phyloP scores from a whole-genome alignment of 129 eudicot genomes.

The Pittosporum tobira region DNA sequence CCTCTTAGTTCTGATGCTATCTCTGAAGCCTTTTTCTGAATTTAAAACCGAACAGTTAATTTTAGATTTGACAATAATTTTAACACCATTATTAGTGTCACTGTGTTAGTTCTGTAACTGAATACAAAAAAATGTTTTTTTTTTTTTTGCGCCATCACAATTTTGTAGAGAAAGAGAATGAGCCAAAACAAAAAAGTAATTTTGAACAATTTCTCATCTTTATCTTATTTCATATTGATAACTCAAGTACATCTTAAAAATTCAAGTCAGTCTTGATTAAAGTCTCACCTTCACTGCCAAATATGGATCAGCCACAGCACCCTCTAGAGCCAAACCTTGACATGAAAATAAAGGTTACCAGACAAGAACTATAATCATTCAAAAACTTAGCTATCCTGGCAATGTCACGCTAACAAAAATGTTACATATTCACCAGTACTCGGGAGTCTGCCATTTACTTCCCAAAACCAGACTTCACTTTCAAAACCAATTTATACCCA shows the following conservation, averaged over 20 bases:
- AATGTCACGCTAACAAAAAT: neutral
- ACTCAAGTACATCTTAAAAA: neutral
- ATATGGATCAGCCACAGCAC: slow-evolving; percentile 24
- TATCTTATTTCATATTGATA: neutral
- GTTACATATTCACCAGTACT: neutral
- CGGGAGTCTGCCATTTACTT: too few relatives aligned
- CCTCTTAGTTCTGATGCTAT: slow-evolving; percentile 69
- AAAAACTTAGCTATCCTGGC: neutral
- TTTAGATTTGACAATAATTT: slow-evolving; percentile 19
- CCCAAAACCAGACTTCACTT: neutral
- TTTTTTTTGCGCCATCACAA: neutral
- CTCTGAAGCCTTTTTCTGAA: slow-evolving; percentile 75
- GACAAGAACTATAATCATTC: neutral
- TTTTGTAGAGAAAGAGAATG: neutral
- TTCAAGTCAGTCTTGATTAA: neutral
- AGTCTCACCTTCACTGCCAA: slow-evolving; percentile 52
- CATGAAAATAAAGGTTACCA: slow-evolving; percentile 3
- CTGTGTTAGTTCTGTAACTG: neutral
- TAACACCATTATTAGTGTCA: neutral
- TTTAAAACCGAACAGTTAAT: slow-evolving; percentile 32
- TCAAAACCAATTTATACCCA: too few relatives aligned
- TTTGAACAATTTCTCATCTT: neutral
- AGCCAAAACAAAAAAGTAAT: neutral
- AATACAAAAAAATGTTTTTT: neutral
- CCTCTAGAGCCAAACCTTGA: slow-evolving; percentile 35